A percentile compares a stretch with the other conserved stretches of the same genome.
Evolutionary conservation across 306 rosid species (phyloP).

Genomic region (Pueraria montana): DNA sequence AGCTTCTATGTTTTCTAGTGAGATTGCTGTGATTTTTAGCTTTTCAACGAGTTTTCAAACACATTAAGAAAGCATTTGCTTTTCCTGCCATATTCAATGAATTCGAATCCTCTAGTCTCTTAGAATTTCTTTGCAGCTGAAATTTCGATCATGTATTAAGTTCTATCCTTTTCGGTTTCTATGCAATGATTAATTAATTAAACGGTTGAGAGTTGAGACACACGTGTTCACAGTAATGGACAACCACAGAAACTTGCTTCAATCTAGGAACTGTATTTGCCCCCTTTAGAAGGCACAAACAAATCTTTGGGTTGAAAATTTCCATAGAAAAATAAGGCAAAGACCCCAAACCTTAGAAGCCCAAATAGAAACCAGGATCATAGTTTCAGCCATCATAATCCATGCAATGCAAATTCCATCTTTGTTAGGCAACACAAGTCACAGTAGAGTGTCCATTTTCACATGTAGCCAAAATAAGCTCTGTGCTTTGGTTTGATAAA

Average conservation of each 20-base stretch:
- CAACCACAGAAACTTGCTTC: constrained; percentile 19
- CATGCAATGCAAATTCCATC: constrained; percentile 4
- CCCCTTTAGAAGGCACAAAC: constrained; percentile 29
- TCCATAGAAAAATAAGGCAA: constrained; percentile 4
- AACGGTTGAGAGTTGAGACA: constrained; percentile 8
- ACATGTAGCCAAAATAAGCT: background rate
- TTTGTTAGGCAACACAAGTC: constrained; percentile 10
- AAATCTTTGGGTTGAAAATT: constrained; percentile 28
- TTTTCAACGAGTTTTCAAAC: background rate
- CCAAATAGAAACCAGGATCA: constrained; percentile 27
- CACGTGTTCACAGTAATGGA: background rate
- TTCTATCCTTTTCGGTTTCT: background rate
- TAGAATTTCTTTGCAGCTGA: background rate
- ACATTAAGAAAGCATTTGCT: background rate
- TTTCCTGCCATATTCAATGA: background rate
- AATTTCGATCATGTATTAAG: background rate
- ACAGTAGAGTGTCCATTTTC: background rate
- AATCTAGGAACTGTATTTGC: constrained; percentile 35
- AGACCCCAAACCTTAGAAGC: constrained; percentile 20
- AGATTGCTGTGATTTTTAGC: background rate
- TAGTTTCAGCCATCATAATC: constrained; percentile 24
- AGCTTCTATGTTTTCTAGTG: background rate
- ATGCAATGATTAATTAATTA: constrained; percentile 8
- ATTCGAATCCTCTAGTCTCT: background rate
- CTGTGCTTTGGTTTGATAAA: constrained; percentile 4